Evolutionary conservation across 768 basidiomycete genomes (phyloP).

Genomic region (Russula sp.): DNA sequence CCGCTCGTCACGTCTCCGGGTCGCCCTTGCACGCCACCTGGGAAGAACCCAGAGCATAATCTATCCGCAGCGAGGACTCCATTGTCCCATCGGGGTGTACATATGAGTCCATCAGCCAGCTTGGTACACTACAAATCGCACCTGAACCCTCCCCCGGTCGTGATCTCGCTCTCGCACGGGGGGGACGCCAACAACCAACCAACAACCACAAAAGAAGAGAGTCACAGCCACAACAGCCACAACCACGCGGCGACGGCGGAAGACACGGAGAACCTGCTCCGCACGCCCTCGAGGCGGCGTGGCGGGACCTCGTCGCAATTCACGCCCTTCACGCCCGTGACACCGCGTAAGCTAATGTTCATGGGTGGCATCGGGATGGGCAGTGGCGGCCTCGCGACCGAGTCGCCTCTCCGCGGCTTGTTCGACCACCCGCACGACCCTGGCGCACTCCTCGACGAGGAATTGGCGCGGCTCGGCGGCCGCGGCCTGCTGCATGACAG

Average conservation of each 20-base stretch:
- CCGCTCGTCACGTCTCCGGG: conserved; percentile 31
- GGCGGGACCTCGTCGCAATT: conserved; percentile 17
- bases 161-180: conserved; percentile 25
- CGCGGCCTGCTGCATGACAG: conserved; percentile 42
- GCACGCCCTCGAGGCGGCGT: conserved; percentile 41
- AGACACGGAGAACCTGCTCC: conserved; percentile 28
- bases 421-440: conserved; percentile 76
- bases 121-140: conserved; percentile 63
- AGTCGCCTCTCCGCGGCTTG: conserved; percentile 42
- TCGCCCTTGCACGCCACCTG: conserved; percentile 35
- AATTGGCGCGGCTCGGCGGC: conserved; percentile 43
- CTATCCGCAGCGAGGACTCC: conserved; percentile 61
- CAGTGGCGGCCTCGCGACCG: conserved; percentile 16
- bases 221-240: neutral
- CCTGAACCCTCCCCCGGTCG: conserved; percentile 52
- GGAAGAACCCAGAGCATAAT: conserved; percentile 28
- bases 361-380: conserved; percentile 20
- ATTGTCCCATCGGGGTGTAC: conserved; percentile 57
- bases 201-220: conserved; percentile 25
- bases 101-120: conserved; percentile 62
- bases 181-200: conserved; percentile 33
- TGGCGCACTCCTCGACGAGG: conserved; percentile 59
- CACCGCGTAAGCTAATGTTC: conserved; percentile 39
- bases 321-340: conserved; percentile 31
- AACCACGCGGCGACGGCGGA: neutral